Percentiles rank a stretch among this genome's conserved stretches.
phyloP scores from a whole-genome alignment of 257 asterid genomes.

The Solanum boliviense region DNA sequence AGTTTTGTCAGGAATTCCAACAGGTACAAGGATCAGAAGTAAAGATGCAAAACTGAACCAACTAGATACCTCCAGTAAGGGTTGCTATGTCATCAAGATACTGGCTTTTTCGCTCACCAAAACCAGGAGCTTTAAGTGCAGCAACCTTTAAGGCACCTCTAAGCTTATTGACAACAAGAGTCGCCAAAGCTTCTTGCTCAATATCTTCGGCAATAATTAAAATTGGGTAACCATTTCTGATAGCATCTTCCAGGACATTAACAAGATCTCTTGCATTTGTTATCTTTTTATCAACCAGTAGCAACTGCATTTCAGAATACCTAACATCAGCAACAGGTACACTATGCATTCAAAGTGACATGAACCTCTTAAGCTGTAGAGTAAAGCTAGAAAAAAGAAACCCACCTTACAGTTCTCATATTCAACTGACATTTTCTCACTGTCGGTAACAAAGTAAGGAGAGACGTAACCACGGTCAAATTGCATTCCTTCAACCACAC shows the following conservation, averaged over 20 bases:
- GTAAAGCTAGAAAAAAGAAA: background rate
- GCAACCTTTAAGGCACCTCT: constrained; percentile 92
- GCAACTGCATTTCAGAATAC: constrained; percentile 34
- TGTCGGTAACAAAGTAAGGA: constrained; percentile 88
- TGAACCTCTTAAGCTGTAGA: background rate
- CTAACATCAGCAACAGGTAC: background rate
- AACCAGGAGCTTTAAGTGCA: constrained; percentile 99
- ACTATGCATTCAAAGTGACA: background rate
- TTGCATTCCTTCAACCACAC: constrained; percentile 98
- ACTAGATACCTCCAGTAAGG: constrained; percentile 73
- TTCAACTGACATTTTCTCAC: constrained; percentile 89
- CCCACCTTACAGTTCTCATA: constrained; percentile 94
- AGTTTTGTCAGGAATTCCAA: background rate
- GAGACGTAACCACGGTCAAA: constrained; percentile 94
- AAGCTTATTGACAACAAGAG: constrained; percentile 92
- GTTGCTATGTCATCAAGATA: constrained; percentile 96
- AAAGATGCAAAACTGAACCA: background rate
- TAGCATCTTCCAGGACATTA: constrained; percentile 75
- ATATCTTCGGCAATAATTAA: constrained; percentile 91
- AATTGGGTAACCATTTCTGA: constrained; percentile 76
- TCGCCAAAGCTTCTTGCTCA: constrained; percentile 96
- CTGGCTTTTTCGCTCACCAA: constrained; percentile 93
- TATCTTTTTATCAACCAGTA: constrained; percentile 91
- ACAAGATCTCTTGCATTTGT: constrained; percentile 91
- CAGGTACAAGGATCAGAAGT: background rate